Evolutionary conservation across 495 filamentous ascomycete genomes (phyloP).

Genomic region (Pyronema omphalodes): DNA sequence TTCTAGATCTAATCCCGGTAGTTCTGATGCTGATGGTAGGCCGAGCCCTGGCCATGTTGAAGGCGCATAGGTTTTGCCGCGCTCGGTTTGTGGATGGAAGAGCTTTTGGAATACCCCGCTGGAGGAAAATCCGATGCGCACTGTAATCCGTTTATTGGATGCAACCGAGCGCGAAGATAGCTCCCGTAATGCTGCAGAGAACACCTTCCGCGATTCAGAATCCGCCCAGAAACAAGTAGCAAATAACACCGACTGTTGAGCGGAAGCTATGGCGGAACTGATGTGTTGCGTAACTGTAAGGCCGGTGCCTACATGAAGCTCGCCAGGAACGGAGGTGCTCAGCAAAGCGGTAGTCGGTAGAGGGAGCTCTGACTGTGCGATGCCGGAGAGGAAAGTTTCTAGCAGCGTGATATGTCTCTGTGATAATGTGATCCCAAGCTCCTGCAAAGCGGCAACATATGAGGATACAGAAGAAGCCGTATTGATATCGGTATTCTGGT

Average conservation of each 20-base stretch:
- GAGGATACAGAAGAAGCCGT: no score
- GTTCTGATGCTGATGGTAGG: conserved; percentile 33
- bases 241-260: conserved; percentile 44
- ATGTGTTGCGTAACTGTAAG: conserved; percentile 33
- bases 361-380: conserved; percentile 10
- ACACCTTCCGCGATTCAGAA: conserved; percentile 33
- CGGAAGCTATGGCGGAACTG: conserved; percentile 36
- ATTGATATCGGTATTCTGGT: no score
- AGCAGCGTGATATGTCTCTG: background rate
- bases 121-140: conserved; percentile 50
- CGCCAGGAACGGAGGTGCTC: conserved; percentile 29
- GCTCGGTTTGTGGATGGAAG: conserved; percentile 37
- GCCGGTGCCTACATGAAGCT: conserved; percentile 40
- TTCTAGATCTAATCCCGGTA: conserved; percentile 40
- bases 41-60: conserved; percentile 41
- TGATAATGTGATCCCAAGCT: background rate
- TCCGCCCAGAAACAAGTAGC: conserved; percentile 63
- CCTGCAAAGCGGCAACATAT: no score
- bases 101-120: conserved; percentile 48
- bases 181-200: conserved; percentile 32
- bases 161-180: conserved; percentile 29
- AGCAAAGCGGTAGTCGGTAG: conserved; percentile 23
- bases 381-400: background rate
- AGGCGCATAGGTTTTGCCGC: conserved; percentile 39
- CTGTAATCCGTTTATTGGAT: conserved; percentile 23